Base-by-base conservation (phyloP, 129 eudicot species). In the Artemisia annua region DNA sequence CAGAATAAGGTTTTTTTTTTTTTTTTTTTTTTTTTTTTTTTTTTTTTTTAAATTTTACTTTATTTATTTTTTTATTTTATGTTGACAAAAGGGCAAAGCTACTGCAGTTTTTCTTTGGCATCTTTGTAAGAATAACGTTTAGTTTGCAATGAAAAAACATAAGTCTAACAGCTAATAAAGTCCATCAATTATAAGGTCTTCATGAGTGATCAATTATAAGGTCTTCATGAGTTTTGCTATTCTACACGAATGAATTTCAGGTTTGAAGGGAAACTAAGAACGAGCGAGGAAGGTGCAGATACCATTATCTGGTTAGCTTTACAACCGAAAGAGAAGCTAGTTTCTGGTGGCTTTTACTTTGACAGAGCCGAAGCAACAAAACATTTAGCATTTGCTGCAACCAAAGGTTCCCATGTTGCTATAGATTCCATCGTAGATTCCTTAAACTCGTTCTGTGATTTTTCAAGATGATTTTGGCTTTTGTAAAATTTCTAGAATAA, bases 251-350 rank as follows among this genome's bases (percentile, higher is more conserved):
- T n/a, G 32, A 63, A 46, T n/a, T 74, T 15, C 87, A 92, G 98
- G 81, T 49, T 92, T 3, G 64, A 85, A 32, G 98, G 95, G 32
- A 80, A 83, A 52, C 82, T 93, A 19, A 85, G 98, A 83, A 85
- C 95, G 39, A 87, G 96, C 7, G 83, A 89, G 39, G 95, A 93
- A 84, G 98, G 98, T 57, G 97, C 98, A 4, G 98, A 93, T 56
- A 93, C 98, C 0, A 62, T 86, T 30, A 71, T 93, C 48, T 93
- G 97, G 98, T 75, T 93, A 76, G 96, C 97, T 71, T 83, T 83
- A 79, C 92, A 87, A 68, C 92, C 96, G 0, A 89, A 83, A 81
- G 87, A 93, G 66, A 93, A 85, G 52, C 78, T 93, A 55, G 83
- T 71, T 1, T 73, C 96, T 0, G 98, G 97, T 72, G 89, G 83